Evolutionary conservation across 2,329 filamentous ascomycete species (phyloP), one percentile per base, ranked within the genome.

Genomic region (Daldinia eschscholtzii): DNA sequence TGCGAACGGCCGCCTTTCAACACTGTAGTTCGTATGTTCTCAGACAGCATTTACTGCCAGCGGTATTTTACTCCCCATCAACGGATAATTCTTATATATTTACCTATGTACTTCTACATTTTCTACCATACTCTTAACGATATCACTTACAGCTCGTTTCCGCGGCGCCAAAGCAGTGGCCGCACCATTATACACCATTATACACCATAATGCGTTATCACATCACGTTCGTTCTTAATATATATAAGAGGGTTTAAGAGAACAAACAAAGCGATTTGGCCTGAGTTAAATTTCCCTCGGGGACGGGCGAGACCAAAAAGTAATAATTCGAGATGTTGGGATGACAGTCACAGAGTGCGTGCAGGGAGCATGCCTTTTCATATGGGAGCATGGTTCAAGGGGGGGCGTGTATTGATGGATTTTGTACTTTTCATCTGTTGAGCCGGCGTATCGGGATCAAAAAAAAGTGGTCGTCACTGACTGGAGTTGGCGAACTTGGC

Each of bases 191-290:
- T 48, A 37, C 33, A 61, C 42, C 57, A 66, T 23, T 58, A 68
- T 64, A 56, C 57, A 64, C 39, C 57, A 66, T 71, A 71, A 68
- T 71, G 44, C 56, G 37, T 41, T 46, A 64, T 57, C 23, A 23
- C 28, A 58, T 64, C 46, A 7, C 26, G 44, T 39, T 44, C 33
- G 15, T 10, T 52, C 6, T 26, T 52, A 30, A 52, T 52, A 39
- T 18, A 33, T 52, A 52, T 26, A 52, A 52, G 26, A 10, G 26
- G 12, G 13, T 13, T n/a, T 12, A 52, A 18, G 26, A 52, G 18
- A 15, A 18, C 28, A 13, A 26, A 33, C 26, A 9, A 30, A 33
- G 26, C 26, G 12, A 4, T 30, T n/a, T 18, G 26, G 13, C 15
- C 13, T 23, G 13, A 30, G 26, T 50, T 33, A 3, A 52, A 15